phyloP scores from a whole-genome alignment of 2,329 filamentous ascomycete species.

The Aspergillus fischeri region DNA sequence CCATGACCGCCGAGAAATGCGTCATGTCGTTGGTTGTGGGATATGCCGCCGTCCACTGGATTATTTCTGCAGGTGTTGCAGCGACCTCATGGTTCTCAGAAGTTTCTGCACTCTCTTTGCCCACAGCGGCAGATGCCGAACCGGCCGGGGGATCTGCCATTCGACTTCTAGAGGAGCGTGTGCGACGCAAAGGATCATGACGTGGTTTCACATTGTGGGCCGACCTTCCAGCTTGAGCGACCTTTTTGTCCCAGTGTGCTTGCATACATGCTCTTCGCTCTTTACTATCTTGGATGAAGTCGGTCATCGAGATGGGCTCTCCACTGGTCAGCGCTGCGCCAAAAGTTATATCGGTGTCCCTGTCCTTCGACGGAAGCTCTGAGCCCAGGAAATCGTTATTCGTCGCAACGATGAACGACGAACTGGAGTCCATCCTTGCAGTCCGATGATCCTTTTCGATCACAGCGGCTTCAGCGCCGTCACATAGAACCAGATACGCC shows the following conservation, averaged over 20 bases:
- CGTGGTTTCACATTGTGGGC: neutral
- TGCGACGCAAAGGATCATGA: slow-evolving; percentile 14
- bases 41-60: slow-evolving; percentile 48
- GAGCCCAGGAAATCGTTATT: slow-evolving; percentile 49
- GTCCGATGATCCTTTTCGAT: slow-evolving; percentile 55
- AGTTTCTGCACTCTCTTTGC: neutral
- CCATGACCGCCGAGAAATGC: slow-evolving; percentile 57
- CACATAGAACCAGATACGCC: slow-evolving; percentile 55
- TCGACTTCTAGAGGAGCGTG: slow-evolving; percentile 12
- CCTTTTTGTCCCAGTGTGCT: slow-evolving; percentile 35
- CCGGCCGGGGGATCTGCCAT: neutral
- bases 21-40: slow-evolving; percentile 56
- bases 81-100: slow-evolving; percentile 17
- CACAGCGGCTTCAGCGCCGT: slow-evolving; percentile 45
- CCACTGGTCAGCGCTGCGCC: slow-evolving; percentile 15
- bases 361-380: slow-evolving; percentile 13
- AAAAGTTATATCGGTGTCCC: slow-evolving; percentile 14
- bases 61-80: slow-evolving; percentile 33
- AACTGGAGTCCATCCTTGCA: slow-evolving; percentile 43
- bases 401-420: slow-evolving; percentile 52
- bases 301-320: slow-evolving; percentile 16
- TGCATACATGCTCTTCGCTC: slow-evolving; percentile 35
- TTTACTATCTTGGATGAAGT: slow-evolving; percentile 32
- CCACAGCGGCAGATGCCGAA: neutral
- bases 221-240: slow-evolving; percentile 11